These are phyloP conservation scores for Paracoccidioides brasiliensis DNA, from an alignment of 2,329 filamentous ascomycete genomes.

Conservation along the genomic window DNA sequence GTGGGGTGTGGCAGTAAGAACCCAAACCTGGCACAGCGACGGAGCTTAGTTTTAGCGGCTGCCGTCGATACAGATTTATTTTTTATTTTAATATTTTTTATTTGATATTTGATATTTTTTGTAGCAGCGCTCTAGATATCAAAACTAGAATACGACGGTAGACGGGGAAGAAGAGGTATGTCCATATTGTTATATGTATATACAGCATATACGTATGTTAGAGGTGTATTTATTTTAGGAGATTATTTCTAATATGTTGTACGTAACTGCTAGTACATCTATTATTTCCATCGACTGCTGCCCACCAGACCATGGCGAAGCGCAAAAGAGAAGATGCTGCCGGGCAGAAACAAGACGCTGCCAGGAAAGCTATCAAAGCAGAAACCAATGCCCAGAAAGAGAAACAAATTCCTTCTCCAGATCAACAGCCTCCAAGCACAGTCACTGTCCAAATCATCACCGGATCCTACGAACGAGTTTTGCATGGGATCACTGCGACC, in stretches of 20 bases:
- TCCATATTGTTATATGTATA: background rate
- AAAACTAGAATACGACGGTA: too few relatives aligned
- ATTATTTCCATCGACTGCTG: background rate
- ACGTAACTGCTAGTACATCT: background rate
- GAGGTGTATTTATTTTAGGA: background rate
- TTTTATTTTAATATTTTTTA: background rate
- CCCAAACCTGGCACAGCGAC: background rate
- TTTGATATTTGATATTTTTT: background rate
- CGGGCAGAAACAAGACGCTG: conserved; percentile 15
- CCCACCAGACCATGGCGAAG: conserved; percentile 30
- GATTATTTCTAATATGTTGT: background rate
- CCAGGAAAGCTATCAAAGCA: conserved; percentile 24
- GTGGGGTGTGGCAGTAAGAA: too few relatives aligned
- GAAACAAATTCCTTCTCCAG: conserved; percentile 10
- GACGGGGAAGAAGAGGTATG: background rate
- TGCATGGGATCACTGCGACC: conserved; percentile 79
- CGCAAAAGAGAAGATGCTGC: conserved; percentile 30
- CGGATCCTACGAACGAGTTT: conserved; percentile 83
- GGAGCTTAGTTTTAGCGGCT: conserved; percentile 4
- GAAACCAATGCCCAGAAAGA: conserved; percentile 8
- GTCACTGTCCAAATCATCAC: conserved; percentile 75
- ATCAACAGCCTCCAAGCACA: conserved; percentile 13
- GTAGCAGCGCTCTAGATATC: background rate
- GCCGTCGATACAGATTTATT: background rate
- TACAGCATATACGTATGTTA: too few relatives aligned